phyloP scores from a whole-genome alignment of 1,139 yeast species.

The Magnusiomyces tetraspermus region DNA sequence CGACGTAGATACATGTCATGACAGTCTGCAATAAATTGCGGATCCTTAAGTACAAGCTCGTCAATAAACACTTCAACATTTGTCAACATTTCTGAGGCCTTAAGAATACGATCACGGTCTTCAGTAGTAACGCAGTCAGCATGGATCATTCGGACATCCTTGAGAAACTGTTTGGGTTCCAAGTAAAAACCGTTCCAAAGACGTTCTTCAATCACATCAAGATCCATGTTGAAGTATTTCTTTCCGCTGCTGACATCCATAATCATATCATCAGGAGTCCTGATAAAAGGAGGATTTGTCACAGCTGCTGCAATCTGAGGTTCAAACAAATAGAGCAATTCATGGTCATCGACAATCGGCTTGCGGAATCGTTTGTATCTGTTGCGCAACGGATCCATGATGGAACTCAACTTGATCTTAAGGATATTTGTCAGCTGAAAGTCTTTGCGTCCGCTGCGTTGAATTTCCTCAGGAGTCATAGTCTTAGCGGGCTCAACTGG shows the following conservation, averaged over 20 bases:
- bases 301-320: constrained; percentile 29
- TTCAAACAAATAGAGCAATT: constrained; percentile 69
- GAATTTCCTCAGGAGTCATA: constrained; percentile 28
- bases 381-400: constrained; percentile 81
- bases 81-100: constrained; percentile 93
- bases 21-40: constrained; percentile 69
- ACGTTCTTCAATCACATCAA: constrained; percentile 88
- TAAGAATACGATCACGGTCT: constrained; percentile 76
- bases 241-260: constrained; percentile 67
- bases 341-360: constrained; percentile 74
- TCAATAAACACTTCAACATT: constrained; percentile 94
- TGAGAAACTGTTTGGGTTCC: constrained; percentile 82
- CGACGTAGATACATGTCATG: constrained; percentile 66
- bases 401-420: constrained; percentile 73
- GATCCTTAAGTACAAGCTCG: constrained; percentile 50
- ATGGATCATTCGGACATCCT: constrained; percentile 76
- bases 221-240: constrained; percentile 74
- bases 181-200: constrained; percentile 94
- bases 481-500: constrained; percentile 26
- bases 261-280: constrained; percentile 64
- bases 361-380: constrained; percentile 85
- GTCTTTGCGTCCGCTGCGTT: constrained; percentile 58
- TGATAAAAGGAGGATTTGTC: constrained; percentile 40
- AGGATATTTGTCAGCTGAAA: constrained; percentile 73
- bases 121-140: constrained; percentile 65